Evolutionary conservation across 768 basidiomycete species (phyloP).

Genomic region (Boletus pseudo-olivaceus): DNA sequence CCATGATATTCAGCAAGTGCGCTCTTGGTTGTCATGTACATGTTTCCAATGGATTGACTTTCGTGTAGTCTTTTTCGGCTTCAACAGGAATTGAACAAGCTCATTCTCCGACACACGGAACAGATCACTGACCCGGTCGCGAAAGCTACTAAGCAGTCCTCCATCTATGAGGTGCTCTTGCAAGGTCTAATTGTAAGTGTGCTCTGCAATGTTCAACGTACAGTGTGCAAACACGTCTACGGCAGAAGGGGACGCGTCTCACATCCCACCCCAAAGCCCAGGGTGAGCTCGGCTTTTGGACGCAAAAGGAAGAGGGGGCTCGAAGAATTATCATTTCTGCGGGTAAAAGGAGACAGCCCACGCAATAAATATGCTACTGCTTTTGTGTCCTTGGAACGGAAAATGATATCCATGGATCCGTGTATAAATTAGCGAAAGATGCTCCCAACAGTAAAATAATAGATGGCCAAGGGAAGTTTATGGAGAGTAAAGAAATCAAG

Average conservation of each 20-base stretch:
- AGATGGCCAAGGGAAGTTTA: slow-evolving; percentile 2
- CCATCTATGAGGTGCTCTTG: slow-evolving; percentile 73
- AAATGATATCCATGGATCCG: slow-evolving; percentile 14
- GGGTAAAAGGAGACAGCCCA: slow-evolving; percentile 28
- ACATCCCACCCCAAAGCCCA: slow-evolving; percentile 83
- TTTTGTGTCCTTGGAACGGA: slow-evolving; percentile 11
- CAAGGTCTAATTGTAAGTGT: slow-evolving; percentile 69
- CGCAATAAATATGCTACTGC: slow-evolving; percentile 18
- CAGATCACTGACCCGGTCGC: slow-evolving; percentile 59
- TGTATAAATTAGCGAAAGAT: slow-evolving; percentile 23
- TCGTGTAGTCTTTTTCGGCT: slow-evolving; percentile 69
- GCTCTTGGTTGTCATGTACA: slow-evolving; percentile 19
- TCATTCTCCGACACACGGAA: slow-evolving; percentile 70
- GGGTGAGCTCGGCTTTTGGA: slow-evolving; percentile 83
- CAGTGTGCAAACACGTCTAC: background rate
- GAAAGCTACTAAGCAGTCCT: slow-evolving; percentile 65
- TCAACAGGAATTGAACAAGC: slow-evolving; percentile 75
- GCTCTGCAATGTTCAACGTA: background rate
- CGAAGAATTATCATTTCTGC: slow-evolving; percentile 51
- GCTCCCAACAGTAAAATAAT: slow-evolving; percentile 8
- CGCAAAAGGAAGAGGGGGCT: slow-evolving; percentile 80
- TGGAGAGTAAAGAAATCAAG: slow-evolving; percentile 3
- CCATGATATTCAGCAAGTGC: slow-evolving; percentile 95
- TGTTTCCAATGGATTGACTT: background rate
- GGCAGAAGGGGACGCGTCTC: slow-evolving; percentile 61